Evolutionary conservation across 2,329 filamentous ascomycete species (phyloP).

Genomic region (Alternaria gaisen): DNA sequence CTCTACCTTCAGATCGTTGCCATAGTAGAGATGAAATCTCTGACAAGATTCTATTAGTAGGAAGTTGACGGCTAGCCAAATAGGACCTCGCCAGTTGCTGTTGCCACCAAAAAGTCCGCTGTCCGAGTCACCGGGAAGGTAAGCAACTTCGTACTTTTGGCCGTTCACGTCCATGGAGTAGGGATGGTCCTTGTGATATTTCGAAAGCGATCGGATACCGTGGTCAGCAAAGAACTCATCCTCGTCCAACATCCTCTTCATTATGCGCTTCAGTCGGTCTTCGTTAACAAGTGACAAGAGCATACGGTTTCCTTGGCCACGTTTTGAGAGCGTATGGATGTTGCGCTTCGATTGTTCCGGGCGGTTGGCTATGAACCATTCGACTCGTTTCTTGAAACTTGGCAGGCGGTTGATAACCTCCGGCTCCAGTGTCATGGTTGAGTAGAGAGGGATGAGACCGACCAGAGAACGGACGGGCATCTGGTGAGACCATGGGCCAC

Average conservation of each 20-base stretch:
- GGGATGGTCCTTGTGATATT: conserved; percentile 87
- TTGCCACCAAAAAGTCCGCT: conserved; percentile 95
- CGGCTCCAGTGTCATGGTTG: conserved; percentile 89
- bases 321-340: conserved; percentile 89
- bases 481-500: conserved; percentile 91
- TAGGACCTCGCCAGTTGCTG: conserved; percentile 95
- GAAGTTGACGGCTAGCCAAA: conserved; percentile 97
- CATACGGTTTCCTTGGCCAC: conserved; percentile 89
- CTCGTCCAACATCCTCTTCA: conserved; percentile 92
- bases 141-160: conserved; percentile 85
- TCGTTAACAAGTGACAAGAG: conserved; percentile 91
- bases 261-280: conserved; percentile 87
- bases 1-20: conserved; percentile 85
- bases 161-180: conserved; percentile 97
- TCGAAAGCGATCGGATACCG: conserved; percentile 91
- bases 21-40: conserved; percentile 96
- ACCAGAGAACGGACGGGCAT: conserved; percentile 91
- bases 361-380: conserved; percentile 93
- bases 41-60: conserved; percentile 93
- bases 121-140: conserved; percentile 95
- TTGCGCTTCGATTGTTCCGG: conserved; percentile 90
- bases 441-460: conserved; percentile 91
- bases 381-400: conserved; percentile 88
- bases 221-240: conserved; percentile 91
- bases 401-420: conserved; percentile 92